Evolutionary conservation across 2,329 filamentous ascomycete genomes (phyloP).

Genomic region (Onygenales sp.): DNA sequence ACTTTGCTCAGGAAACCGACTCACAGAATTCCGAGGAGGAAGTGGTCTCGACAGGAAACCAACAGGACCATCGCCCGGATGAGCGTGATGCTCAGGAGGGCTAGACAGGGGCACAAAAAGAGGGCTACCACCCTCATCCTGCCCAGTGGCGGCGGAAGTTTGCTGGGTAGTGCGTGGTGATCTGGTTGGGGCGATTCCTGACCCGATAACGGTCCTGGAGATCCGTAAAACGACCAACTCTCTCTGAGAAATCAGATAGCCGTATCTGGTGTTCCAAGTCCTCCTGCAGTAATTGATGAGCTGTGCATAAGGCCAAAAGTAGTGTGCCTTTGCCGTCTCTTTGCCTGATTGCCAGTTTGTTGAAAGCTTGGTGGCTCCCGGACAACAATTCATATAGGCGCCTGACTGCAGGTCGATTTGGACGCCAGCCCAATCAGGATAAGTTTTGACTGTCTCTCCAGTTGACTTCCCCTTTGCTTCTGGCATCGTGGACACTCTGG

Average conservation of each 20-base stretch:
- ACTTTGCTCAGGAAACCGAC: no score
- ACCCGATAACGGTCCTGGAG: background rate
- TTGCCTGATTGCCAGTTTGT: background rate
- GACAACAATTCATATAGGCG: background rate
- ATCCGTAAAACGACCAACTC: conserved; percentile 6
- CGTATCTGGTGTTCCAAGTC: conserved; percentile 5
- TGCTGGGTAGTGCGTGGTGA: background rate
- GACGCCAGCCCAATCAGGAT: conserved; percentile 4
- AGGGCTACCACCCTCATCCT: background rate
- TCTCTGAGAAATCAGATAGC: conserved; percentile 6
- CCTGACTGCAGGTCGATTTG: background rate
- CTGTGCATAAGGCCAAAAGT: conserved; percentile 4
- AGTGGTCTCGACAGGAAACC: no score
- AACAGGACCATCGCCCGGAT: no score
- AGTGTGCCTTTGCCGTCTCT: background rate
- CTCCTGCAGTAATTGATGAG: background rate
- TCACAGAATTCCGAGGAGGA: no score
- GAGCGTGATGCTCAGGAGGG: background rate
- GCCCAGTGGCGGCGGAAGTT: no score
- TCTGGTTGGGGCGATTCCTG: conserved; percentile 4
- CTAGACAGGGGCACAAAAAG: background rate
- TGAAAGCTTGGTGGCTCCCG: conserved; percentile 5
- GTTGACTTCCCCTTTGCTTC: background rate
- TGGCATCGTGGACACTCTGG: background rate
- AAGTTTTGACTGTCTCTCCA: background rate